These are phyloP conservation scores for Linaria vulgaris DNA, from an alignment of 257 asterid species.

Conservation along the genomic window DNA sequence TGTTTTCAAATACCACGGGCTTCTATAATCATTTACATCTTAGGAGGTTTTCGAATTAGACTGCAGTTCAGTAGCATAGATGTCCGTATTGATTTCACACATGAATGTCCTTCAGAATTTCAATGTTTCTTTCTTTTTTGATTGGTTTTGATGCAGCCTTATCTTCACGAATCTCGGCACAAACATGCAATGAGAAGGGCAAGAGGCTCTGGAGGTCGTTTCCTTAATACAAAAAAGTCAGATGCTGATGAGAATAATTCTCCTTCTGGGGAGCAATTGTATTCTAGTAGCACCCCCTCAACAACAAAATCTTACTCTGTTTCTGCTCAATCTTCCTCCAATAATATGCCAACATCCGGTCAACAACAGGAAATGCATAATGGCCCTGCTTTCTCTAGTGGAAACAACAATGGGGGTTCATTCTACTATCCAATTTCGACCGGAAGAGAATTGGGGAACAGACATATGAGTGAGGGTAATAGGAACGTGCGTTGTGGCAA, in stretches of 20 bases:
- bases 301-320: constrained; percentile 43
- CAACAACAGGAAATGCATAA: constrained; percentile 30
- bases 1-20: too few species aligned
- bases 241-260: constrained; percentile 31
- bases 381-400: constrained; percentile 32
- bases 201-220: constrained; percentile 85
- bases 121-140: too few species aligned
- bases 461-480: constrained; percentile 28
- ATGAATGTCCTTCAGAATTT: background rate
- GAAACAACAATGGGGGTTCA: constrained; percentile 28
- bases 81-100: background rate
- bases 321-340: constrained; percentile 38
- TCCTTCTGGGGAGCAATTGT: constrained; percentile 31
- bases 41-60: too few species aligned
- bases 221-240: constrained; percentile 62
- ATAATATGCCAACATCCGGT: constrained; percentile 32
- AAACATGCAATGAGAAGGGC: constrained; percentile 75
- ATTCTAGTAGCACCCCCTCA: constrained; percentile 30
- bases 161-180: constrained; percentile 85
- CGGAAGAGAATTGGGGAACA: constrained; percentile 34
- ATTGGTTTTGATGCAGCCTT: constrained; percentile 48
- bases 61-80: too few species aligned
- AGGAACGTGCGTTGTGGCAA: constrained; percentile 44
- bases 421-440: constrained; percentile 30
- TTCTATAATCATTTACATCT: background rate